Conservation (phyloP, 306 rosid genomes). For the Canavalia ensiformis region DNA sequence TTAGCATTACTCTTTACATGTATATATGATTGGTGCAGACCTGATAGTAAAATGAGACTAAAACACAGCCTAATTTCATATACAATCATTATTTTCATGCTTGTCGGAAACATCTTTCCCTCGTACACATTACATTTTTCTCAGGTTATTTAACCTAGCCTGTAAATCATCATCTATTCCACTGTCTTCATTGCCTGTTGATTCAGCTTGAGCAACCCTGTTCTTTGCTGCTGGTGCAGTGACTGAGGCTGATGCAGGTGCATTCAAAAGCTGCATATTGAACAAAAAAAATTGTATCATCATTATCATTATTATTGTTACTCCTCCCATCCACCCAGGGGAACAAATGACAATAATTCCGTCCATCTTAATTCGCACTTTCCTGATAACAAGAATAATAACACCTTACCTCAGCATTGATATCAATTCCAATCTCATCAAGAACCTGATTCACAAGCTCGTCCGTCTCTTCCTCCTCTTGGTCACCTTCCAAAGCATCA, state of each 20-base stretch:
- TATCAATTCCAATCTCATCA: conserved; percentile 88
- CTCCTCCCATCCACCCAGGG: neutral
- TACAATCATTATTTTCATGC: conserved; percentile 31
- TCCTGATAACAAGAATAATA: neutral
- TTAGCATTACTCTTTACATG: conserved; percentile 29
- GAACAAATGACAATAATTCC: neutral
- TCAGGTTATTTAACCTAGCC: conserved; percentile 57
- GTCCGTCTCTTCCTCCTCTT: conserved; percentile 97
- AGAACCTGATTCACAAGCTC: conserved; percentile 94
- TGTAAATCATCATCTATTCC: conserved; percentile 87
- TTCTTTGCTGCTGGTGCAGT: conserved; percentile 70
- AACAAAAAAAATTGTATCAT: conserved; percentile 30
- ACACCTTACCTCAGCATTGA: conserved; percentile 84
- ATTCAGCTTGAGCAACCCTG: conserved; percentile 79
- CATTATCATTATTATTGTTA: conserved; percentile 3
- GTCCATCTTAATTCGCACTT: neutral
- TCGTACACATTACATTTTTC: conserved; percentile 46
- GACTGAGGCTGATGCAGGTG: conserved; percentile 75
- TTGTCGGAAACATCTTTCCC: conserved; percentile 15
- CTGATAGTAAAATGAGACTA: conserved; percentile 23
- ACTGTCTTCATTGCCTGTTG: conserved; percentile 69
- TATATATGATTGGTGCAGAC: conserved; percentile 16
- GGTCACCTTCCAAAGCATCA: conserved; percentile 98
- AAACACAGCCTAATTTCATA: conserved; percentile 18
- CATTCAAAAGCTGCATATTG: conserved; percentile 70